Percentiles rank a stretch among this genome's conserved stretches.
Conservation (phyloP, 768 basidiomycete species). For the Lactarius sanguifluus region DNA sequence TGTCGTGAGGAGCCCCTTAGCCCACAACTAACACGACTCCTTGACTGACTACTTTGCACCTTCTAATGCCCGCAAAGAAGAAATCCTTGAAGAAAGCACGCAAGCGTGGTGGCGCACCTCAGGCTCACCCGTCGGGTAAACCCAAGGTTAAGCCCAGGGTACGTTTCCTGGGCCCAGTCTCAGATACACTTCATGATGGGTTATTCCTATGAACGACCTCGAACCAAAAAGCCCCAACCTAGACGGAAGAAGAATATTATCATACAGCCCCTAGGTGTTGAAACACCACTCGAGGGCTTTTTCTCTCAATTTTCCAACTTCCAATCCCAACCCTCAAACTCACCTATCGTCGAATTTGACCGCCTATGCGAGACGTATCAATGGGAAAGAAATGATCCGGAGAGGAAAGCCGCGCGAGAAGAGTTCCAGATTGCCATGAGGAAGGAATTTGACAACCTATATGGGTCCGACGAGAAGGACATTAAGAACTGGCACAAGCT, state of each 20-base stretch:
- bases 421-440: constrained; percentile 18
- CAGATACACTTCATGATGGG: too few species aligned
- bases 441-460: constrained; percentile 28
- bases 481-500: constrained; percentile 28
- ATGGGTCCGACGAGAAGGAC: constrained; percentile 28
- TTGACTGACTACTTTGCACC: background rate
- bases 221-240: background rate
- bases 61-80: background rate
- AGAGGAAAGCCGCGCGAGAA: background rate
- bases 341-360: constrained; percentile 21
- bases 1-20: too few species aligned
- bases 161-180: background rate
- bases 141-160: background rate
- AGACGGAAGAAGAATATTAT: background rate
- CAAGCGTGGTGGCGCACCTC: background rate
- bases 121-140: background rate
- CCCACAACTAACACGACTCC: background rate
- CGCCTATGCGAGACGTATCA: constrained; percentile 5
- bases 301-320: constrained; percentile 28
- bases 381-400: background rate
- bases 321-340: constrained; percentile 2
- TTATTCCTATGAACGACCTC: background rate
- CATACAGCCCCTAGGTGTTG: background rate
- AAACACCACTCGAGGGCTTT: constrained; percentile 21
- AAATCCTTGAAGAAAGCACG: background rate